A percentile compares a stretch with the other conserved stretches of the same genome.
Evolutionary conservation across 768 basidiomycete genomes (phyloP).

Genomic region (Pholiota conissans): DNA sequence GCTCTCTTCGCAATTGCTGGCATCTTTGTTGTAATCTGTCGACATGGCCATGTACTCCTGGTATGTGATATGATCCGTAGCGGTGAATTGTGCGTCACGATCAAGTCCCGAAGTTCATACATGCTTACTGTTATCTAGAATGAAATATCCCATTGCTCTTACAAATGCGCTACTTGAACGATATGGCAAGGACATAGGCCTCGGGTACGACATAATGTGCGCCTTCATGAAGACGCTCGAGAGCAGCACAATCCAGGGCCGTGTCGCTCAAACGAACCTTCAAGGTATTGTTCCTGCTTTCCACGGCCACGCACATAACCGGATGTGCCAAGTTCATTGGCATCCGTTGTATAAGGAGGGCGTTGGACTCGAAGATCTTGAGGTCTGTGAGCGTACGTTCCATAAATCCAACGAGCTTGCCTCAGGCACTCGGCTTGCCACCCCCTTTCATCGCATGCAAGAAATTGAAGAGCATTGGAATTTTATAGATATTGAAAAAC

Average conservation of each 20-base stretch:
- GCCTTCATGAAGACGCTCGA: constrained; percentile 23
- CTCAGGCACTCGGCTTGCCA: constrained; percentile 4
- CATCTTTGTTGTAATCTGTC: constrained; percentile 26
- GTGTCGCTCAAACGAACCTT: not conserved
- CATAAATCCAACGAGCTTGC: constrained; percentile 27
- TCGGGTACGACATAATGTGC: constrained; percentile 29
- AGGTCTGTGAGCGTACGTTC: constrained; percentile 28
- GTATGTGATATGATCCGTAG: constrained; percentile 28
- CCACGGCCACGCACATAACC: constrained; percentile 28
- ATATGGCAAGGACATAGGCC: constrained; percentile 13
- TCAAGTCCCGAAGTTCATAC: not conserved
- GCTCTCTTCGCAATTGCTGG: constrained; percentile 23
- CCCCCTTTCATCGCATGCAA: constrained; percentile 24
- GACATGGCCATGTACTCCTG: constrained; percentile 25
- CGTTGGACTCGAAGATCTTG: constrained; percentile 28
- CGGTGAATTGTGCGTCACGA: constrained; percentile 25
- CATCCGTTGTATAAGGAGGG: constrained; percentile 26
- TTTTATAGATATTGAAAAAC: constrained; percentile 21
- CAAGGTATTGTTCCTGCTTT: constrained; percentile 18
- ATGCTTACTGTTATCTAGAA: constrained; percentile 11
- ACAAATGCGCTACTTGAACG: constrained; percentile 13
- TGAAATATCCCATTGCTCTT: constrained; percentile 27
- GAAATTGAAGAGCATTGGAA: constrained; percentile 22
- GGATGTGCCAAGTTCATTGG: constrained; percentile 22
- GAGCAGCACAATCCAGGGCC: constrained; percentile 16